These are phyloP conservation scores for Orbilia quercus DNA, from an alignment of 2,329 filamentous ascomycete genomes.

Conservation along the genomic window DNA sequence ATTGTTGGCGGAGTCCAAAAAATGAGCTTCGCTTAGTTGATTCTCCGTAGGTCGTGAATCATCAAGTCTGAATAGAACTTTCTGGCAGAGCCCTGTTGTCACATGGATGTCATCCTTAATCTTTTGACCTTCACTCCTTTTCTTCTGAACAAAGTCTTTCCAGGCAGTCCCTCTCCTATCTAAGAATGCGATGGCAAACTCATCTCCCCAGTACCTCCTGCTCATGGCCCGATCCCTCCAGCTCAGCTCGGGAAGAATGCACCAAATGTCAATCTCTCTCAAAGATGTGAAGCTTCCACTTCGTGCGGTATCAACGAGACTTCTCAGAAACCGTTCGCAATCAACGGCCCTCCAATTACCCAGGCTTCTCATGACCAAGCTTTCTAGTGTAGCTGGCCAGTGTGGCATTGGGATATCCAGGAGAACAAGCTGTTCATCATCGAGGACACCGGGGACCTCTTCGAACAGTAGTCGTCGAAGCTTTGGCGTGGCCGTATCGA, in stretches of 20 bases:
- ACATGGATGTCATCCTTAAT: constrained; percentile 24
- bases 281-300: constrained; percentile 37
- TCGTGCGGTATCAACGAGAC: constrained; percentile 27
- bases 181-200: constrained; percentile 48
- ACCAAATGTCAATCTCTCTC: constrained; percentile 51
- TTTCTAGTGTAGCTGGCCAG: constrained; percentile 44
- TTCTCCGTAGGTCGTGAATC: constrained; percentile 51
- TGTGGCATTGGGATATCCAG: constrained; percentile 42
- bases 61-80: constrained; percentile 44
- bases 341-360: constrained; percentile 46
- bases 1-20: constrained; percentile 25
- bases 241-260: constrained; percentile 46
- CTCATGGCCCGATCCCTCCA: constrained; percentile 47
- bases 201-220: constrained; percentile 46
- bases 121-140: constrained; percentile 36
- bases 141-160: constrained; percentile 42
- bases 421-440: constrained; percentile 12
- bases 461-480: constrained; percentile 38
- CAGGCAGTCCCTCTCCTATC: constrained; percentile 38
- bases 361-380: constrained; percentile 37
- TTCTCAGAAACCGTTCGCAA: constrained; percentile 37
- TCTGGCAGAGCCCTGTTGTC: constrained; percentile 32
- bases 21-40: constrained; percentile 45
- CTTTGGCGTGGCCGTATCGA: constrained; percentile 42
- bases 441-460: constrained; percentile 36